Evolutionary conservation across 1,139 yeast species (phyloP).

Genomic region (Geotrichum reessii): DNA sequence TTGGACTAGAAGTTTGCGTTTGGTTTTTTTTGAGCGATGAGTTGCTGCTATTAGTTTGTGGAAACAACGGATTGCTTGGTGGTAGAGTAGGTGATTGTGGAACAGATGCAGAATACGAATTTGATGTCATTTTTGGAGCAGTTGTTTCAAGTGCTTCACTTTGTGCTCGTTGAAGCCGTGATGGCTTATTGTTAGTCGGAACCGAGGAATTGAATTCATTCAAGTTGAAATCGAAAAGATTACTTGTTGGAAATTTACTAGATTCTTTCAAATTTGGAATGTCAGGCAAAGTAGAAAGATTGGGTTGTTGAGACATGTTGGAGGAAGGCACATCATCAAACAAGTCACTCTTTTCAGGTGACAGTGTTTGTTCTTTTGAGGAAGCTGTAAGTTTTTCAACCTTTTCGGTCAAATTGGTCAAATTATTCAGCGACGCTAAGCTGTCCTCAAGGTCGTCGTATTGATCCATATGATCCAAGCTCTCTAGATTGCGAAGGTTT

Average conservation of each 20-base stretch:
- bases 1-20: background rate
- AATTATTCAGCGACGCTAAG: background rate
- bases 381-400: background rate
- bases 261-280: background rate
- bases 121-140: background rate
- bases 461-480: background rate
- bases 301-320: background rate
- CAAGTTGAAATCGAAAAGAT: background rate
- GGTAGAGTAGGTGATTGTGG: constrained; percentile 13
- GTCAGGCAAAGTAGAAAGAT: background rate
- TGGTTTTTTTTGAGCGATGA: background rate
- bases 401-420: background rate
- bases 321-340: background rate
- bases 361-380: background rate
- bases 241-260: background rate
- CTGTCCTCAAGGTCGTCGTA: background rate
- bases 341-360: background rate
- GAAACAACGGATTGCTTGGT: background rate
- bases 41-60: background rate
- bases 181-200: background rate
- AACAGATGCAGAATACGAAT: constrained; percentile 10
- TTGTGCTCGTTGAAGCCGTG: constrained; percentile 8
- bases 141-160: constrained; percentile 13
- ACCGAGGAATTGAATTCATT: background rate
- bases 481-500: background rate